Evolutionary conservation across 1,139 yeast species (phyloP).

Genomic region (Pichia sp.): DNA sequence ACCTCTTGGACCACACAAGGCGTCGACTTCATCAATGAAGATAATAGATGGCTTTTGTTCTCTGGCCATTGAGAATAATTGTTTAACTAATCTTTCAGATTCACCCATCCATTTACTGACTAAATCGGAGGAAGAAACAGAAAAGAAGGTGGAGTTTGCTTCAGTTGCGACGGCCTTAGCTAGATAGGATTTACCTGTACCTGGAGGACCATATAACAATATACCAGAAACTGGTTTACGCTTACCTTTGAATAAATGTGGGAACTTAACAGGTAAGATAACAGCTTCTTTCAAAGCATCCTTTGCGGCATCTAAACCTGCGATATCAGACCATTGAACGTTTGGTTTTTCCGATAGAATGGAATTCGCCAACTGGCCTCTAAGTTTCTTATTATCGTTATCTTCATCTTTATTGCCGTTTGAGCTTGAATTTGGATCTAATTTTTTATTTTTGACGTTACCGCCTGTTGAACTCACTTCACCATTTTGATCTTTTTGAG

Average conservation of each 20-base stretch:
- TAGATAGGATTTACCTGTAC: constrained; percentile 95
- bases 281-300: constrained; percentile 98
- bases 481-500: constrained; percentile 44
- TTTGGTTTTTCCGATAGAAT: constrained; percentile 91
- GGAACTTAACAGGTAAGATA: constrained; percentile 90
- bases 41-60: constrained; percentile 95
- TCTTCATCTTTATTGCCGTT: constrained; percentile 61
- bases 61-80: constrained; percentile 91
- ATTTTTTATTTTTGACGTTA: constrained; percentile 58
- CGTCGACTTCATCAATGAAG: constrained; percentile 97
- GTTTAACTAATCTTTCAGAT: constrained; percentile 91
- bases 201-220: constrained; percentile 95
- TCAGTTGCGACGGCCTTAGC: constrained; percentile 99
- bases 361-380: constrained; percentile 93
- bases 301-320: constrained; percentile 93
- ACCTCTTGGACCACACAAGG: constrained; percentile 97
- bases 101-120: constrained; percentile 99
- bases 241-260: constrained; percentile 91
- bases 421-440: constrained; percentile 37
- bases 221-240: constrained; percentile 94
- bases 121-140: constrained; percentile 91
- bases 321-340: constrained; percentile 93
- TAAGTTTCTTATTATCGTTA: constrained; percentile 80
- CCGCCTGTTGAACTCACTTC: constrained; percentile 54
- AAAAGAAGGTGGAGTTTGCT: constrained; percentile 94